Base-by-base conservation (phyloP, 2,329 filamentous ascomycete species). In the Diaporthe capsici region DNA sequence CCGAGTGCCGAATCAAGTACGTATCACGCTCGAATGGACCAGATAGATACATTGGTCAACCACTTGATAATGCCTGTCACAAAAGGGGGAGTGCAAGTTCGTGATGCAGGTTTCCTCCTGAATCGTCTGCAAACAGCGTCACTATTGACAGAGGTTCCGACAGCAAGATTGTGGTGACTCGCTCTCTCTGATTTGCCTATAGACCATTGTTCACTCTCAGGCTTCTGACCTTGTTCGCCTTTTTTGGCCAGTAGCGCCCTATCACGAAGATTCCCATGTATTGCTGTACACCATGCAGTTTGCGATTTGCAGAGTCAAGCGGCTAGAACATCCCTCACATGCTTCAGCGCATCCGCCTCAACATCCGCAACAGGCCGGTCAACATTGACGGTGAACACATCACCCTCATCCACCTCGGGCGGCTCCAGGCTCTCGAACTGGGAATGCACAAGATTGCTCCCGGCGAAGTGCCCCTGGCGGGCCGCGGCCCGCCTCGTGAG, bases 401-500 rank as follows among this genome's bases (percentile, higher is more conserved):
- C 90, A 28, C 90, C 87, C 74, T 85, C 84, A 53, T 85, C 71
- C 9, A 6, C 20, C 2, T 34, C 86, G 0, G 94, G 93, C 79
- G 90, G 88, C 82, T 96, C 93, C 31, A 95, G 85, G 44, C 87
- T 90, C 75, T 89, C 87, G 78, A 95, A 90, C 83, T 95, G 94
- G 79, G 92, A 94, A 76, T 90, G 88, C 15, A 96, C 93, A 91
- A 95, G 94, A 61, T 88, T 87, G 65, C 91, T 90, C 82, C 94
- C 94, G 90, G 95, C 95, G 82, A 93, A 96, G 80, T 96, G 94
- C 6, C 90, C 90, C 81, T 93, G 84, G 67, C 94, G 87, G 42
- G 87, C 87, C 67, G 85, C 86, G 9, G 95, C 92, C 2, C 94
- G 88, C 75, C 89, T 84, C 76, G 93, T 84, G 25, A 95, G 86